Base-by-base conservation (phyloP, 352 stramenopile species). In the Phytophthora megakarya region DNA sequence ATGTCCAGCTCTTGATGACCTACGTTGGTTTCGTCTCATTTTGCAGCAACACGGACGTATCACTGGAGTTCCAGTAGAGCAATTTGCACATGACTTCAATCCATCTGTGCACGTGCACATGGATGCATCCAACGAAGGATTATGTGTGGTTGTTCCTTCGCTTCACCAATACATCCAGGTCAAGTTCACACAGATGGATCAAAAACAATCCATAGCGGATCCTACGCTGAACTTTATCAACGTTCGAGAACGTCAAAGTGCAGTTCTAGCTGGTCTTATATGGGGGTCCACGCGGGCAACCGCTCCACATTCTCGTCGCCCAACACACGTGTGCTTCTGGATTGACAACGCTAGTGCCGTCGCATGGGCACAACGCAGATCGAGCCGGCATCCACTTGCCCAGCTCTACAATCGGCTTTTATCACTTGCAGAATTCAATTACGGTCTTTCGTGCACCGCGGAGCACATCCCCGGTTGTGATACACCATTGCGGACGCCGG, bases 321-420 rank as follows among this genome's bases (percentile, higher is more conserved):
- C 44, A 19, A 19, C 43, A 19, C 44, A 43, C n/a, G n/a, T 64
- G 6, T 50, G 55, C 19, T 61, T 51, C 12, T 61, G 42, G 30
- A 53, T 61, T 30, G 53, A 61, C 11, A 53, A 61, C n/a, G 13
- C 7, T 0, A 61, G 53, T 30, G 47, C 39, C 5, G 47, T 65
- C 10, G 44, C 56, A 6, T 65, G 26, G 56, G 16, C 38, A 3
- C 37, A 51, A 15, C 37, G 46, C 0, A 35, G 56, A 1, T 23
- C 37, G 0, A 63, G 46, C 28, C 45, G 26, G 2, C 45, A 57
- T 3, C 56, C 56, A 1, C 25, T 7, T 1, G 38, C 46, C 3
- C 56, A 65, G 26, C 28, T 65, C 11, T 65, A 65, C 38, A 65
- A 65, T 23, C n/a, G 56, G 3, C 38, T 65, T 9, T 11, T 65